phyloP scores from a whole-genome alignment of 805 yeast species.

The Candida anglica region DNA sequence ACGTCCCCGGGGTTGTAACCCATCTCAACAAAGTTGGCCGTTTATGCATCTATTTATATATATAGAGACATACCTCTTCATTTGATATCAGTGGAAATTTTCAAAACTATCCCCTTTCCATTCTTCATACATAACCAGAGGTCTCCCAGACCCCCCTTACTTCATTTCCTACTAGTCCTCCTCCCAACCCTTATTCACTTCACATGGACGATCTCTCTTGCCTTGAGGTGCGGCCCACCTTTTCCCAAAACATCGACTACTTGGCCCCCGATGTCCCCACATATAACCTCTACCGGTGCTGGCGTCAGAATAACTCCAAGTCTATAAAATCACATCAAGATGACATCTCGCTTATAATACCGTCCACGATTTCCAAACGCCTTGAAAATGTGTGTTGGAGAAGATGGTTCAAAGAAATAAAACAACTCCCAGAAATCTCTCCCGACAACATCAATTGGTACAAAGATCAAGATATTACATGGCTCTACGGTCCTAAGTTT shows the following conservation, averaged over 20 bases:
- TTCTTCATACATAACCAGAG: no score
- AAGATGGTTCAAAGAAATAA: conserved; percentile 28
- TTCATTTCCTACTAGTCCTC: no score
- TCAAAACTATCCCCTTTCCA: no score
- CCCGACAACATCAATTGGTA: conserved; percentile 52
- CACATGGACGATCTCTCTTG: conserved; percentile 4
- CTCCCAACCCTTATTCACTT: not conserved
- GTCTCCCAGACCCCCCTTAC: no score
- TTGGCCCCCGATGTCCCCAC: conserved; percentile 13
- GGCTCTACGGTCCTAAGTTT: conserved; percentile 50
- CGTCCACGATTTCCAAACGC: conserved; percentile 19
- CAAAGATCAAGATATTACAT: conserved; percentile 51
- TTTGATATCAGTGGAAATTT: no score
- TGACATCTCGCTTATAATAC: conserved; percentile 15
- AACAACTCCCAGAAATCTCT: conserved; percentile 23
- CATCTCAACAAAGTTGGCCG: no score
- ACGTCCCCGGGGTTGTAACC: no score
- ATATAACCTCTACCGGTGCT: conserved; percentile 18
- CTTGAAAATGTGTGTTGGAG: conserved; percentile 39
- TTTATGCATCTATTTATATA: no score
- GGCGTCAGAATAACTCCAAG: conserved; percentile 19
- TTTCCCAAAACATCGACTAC: conserved; percentile 28
- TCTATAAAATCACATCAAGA: conserved; percentile 12
- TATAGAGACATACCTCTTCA: no score
- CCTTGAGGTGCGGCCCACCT: conserved; percentile 2